phyloP scores from a whole-genome alignment of 2,329 filamentous ascomycete species.

The Aspergillus floridensis region DNA sequence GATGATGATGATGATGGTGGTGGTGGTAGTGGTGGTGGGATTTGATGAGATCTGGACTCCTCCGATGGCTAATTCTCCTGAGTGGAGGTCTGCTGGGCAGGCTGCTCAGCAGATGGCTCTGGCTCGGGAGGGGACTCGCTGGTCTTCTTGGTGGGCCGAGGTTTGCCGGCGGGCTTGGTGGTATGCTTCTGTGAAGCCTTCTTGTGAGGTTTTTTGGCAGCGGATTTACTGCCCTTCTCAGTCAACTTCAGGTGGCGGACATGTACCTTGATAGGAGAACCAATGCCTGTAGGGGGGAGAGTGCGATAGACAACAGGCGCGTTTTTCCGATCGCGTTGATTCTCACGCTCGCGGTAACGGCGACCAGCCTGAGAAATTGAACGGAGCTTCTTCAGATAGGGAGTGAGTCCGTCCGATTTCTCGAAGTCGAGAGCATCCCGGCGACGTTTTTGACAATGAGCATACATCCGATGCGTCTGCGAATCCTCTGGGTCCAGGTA shows the following conservation, averaged over 20 bases:
- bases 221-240: too few relatives aligned
- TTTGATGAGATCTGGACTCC: too few relatives aligned
- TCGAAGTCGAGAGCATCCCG: slow-evolving; percentile 46
- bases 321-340: slow-evolving; percentile 49
- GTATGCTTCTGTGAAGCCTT: neutral
- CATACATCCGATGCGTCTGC: slow-evolving; percentile 53
- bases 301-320: slow-evolving; percentile 35
- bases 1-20: too few relatives aligned
- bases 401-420: slow-evolving; percentile 25
- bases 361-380: slow-evolving; percentile 56
- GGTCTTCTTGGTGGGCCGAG: neutral
- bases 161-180: neutral
- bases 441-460: slow-evolving; percentile 57
- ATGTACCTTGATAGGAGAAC: neutral
- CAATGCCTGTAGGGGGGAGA: neutral
- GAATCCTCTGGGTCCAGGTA: slow-evolving; percentile 55
- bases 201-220: neutral
- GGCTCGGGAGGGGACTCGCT: neutral
- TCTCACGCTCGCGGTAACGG: slow-evolving; percentile 55
- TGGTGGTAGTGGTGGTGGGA: too few relatives aligned
- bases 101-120: neutral
- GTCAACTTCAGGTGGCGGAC: too few relatives aligned
- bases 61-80: neutral
- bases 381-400: slow-evolving; percentile 43
- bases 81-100: neutral